phyloP scores from a whole-genome alignment of 148 eudicot genomes.

The Rhododendron kiyosumense region DNA sequence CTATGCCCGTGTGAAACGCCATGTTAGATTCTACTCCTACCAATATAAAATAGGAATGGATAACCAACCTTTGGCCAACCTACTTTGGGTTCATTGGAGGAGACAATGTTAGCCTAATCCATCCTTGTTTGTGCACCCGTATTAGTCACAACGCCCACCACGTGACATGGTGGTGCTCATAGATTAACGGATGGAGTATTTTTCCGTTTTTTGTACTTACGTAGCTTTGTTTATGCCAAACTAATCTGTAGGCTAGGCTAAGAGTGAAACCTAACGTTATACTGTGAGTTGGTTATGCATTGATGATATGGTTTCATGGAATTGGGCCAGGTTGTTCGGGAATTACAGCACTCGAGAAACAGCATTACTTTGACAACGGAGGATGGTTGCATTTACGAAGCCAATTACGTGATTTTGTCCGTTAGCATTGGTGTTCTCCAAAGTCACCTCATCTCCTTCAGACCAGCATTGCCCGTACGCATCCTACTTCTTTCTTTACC shows the following conservation, averaged over 20 bases:
- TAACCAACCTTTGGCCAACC: neutral
- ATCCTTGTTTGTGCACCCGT: neutral
- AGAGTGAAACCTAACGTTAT: neutral
- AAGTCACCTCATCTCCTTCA: slow-evolving; percentile 72
- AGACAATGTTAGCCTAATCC: neutral
- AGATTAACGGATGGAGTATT: neutral
- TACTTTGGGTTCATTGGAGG: neutral
- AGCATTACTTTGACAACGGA: slow-evolving; percentile 66
- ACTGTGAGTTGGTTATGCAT: neutral
- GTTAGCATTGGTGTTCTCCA: slow-evolving; percentile 93
- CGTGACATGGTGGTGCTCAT: neutral
- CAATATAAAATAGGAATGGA: neutral
- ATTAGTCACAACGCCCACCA: neutral
- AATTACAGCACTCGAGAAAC: slow-evolving; percentile 72
- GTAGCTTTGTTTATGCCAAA: neutral
- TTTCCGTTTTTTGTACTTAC: neutral
- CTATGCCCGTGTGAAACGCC: neutral
- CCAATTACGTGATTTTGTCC: slow-evolving; percentile 71
- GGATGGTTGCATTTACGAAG: slow-evolving; percentile 71
- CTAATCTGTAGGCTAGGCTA: neutral
- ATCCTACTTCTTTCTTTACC: neutral
- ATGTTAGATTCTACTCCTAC: neutral
- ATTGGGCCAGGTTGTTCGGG: slow-evolving; percentile 69
- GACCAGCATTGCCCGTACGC: slow-evolving; percentile 76
- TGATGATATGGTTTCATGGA: slow-evolving; percentile 4